phyloP scores from a whole-genome alignment of 1,139 yeast species.

The Candida neerlandica region DNA sequence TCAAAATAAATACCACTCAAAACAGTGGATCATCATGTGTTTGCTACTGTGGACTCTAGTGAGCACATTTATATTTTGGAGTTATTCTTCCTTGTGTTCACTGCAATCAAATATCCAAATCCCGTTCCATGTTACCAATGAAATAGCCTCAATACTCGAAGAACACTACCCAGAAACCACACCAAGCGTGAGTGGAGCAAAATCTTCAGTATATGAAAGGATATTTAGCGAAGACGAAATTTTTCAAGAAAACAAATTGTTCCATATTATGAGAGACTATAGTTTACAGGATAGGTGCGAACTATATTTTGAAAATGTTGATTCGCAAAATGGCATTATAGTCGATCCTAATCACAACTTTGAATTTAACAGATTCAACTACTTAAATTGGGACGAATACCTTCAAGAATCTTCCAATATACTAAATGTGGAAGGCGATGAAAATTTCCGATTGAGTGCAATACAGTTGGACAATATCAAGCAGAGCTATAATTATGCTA shows the following conservation, averaged over 20 bases:
- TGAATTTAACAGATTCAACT: conserved; percentile 18
- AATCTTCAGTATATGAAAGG: conserved; percentile 9
- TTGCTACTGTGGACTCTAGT: not conserved
- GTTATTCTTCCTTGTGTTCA: not conserved
- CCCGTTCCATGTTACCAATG: not conserved
- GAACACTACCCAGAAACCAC: conserved; percentile 8
- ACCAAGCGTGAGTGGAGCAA: not conserved
- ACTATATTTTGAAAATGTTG: conserved; percentile 14
- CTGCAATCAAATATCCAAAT: not conserved
- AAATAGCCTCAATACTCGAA: conserved; percentile 7
- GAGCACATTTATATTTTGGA: not conserved
- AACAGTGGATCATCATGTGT: not conserved
- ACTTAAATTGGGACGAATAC: conserved; percentile 18
- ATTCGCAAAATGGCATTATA: conserved; percentile 6
- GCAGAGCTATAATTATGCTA: not conserved
- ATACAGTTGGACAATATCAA: not conserved
- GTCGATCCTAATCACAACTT: conserved; percentile 20
- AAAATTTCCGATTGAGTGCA: conserved; percentile 7
- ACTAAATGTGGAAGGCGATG: conserved; percentile 10
- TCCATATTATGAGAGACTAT: conserved; percentile 10
- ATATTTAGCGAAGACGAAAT: not conserved
- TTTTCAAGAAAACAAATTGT: conserved; percentile 6
- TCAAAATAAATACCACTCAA: not conserved
- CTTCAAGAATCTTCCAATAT: conserved; percentile 12
- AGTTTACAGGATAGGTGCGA: conserved; percentile 16